Conservation (phyloP, 2,329 filamentous ascomycete genomes). For the Tolypocladium endophyticum region DNA sequence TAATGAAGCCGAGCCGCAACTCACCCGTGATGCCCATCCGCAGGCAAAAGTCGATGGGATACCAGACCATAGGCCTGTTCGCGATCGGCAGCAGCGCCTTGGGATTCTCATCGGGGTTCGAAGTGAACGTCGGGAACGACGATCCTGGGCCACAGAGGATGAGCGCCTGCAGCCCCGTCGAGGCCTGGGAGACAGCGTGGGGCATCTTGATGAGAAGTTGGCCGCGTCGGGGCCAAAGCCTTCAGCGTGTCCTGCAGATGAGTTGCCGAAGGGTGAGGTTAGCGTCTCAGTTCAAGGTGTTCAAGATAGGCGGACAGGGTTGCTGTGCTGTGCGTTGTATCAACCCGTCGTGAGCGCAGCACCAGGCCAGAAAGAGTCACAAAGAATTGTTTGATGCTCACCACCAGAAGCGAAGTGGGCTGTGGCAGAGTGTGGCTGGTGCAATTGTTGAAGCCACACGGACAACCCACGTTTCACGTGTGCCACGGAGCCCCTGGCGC, state of each 20-base stretch:
- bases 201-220: slow-evolving; percentile 42
- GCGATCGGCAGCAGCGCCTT: slow-evolving; percentile 76
- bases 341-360: not conserved
- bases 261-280: not conserved
- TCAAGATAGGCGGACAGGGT: not conserved
- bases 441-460: not conserved
- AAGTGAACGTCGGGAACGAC: slow-evolving; percentile 73
- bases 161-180: slow-evolving; percentile 70
- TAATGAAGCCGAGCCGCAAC: slow-evolving; percentile 12
- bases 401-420: not conserved
- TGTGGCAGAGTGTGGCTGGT: not conserved
- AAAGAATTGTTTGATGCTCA: not conserved
- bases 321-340: not conserved
- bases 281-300: not conserved
- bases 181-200: slow-evolving; percentile 62
- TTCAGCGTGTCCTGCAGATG: not conserved
- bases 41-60: slow-evolving; percentile 77
- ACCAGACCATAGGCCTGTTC: slow-evolving; percentile 84
- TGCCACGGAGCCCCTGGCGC: not conserved
- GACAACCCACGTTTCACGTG: not conserved
- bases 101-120: slow-evolving; percentile 67
- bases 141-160: slow-evolving; percentile 77
- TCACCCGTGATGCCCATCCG: slow-evolving; percentile 66
- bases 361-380: slow-evolving; percentile 3
- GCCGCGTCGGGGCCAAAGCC: not conserved